These are phyloP conservation scores for Bretschneidera sinensis DNA, from an alignment of 345 rosid species.

Conservation along the genomic window DNA sequence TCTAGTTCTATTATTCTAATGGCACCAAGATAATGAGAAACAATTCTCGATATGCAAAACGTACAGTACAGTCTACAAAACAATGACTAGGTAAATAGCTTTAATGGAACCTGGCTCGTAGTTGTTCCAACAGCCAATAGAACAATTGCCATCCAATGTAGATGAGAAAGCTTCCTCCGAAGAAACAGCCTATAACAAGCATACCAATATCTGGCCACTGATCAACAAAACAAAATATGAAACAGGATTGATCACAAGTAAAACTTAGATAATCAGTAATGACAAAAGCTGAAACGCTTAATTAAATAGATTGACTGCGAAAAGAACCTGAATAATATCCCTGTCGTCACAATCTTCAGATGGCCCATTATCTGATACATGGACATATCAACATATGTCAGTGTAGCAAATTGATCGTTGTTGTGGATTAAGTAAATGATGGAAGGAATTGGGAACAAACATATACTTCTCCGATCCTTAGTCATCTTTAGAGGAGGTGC, in stretches of 20 bases:
- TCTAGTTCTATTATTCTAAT: background rate
- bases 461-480: constrained; percentile 58
- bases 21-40: background rate
- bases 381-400: constrained; percentile 61
- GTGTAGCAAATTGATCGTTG: constrained; percentile 69
- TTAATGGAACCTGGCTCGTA: constrained; percentile 64
- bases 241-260: too few species aligned
- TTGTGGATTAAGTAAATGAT: constrained; percentile 62
- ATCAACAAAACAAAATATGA: too few species aligned
- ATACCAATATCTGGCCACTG: too few species aligned
- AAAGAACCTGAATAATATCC: constrained; percentile 55
- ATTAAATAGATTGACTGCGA: background rate
- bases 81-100: too few species aligned
- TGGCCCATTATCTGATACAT: constrained; percentile 79
- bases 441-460: constrained; percentile 61
- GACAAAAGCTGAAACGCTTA: too few species aligned
- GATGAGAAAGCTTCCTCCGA: constrained; percentile 62
- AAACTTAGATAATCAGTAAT: too few species aligned
- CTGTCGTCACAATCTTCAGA: constrained; percentile 73
- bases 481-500: constrained; percentile 50
- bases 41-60: too few species aligned
- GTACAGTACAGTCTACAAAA: too few species aligned
- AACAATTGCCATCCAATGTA: constrained; percentile 87
- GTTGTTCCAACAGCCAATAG: constrained; percentile 88
- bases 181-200: too few species aligned